These are phyloP conservation scores for Fusarium piperis DNA, from an alignment of 2,329 filamentous ascomycete species.

Conservation along the genomic window DNA sequence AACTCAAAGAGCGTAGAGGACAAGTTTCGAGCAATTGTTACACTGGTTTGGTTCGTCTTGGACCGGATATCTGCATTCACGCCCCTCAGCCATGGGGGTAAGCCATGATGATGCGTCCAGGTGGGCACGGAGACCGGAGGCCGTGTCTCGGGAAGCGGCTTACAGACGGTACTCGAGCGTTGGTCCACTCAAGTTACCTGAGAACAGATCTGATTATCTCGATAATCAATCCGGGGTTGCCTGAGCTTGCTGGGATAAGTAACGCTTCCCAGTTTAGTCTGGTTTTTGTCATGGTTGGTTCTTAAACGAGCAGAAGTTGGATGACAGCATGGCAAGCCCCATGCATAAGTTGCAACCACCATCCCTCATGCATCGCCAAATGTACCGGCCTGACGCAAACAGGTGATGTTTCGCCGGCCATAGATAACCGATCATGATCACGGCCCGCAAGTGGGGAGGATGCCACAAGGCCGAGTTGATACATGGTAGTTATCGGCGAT, in stretches of 20 bases:
- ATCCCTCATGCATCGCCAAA: neutral
- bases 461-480: neutral
- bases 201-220: conserved; percentile 11
- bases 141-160: neutral
- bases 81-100: neutral
- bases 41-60: neutral
- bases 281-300: neutral
- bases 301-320: neutral
- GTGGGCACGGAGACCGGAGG: neutral
- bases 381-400: neutral
- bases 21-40: conserved; percentile 9
- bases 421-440: conserved; percentile 6
- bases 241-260: neutral
- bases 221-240: conserved; percentile 4
- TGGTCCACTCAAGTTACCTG: neutral
- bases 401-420: neutral
- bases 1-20: conserved; percentile 11
- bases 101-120: neutral
- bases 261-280: neutral
- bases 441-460: neutral
- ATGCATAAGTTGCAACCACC: conserved; percentile 1
- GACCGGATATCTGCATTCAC: neutral
- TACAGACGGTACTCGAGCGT: neutral
- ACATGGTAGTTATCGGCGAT: neutral
- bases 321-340: neutral